These are phyloP conservation scores for Penicillium sp. DNA, from an alignment of 2,329 filamentous ascomycete genomes.

Conservation along the genomic window DNA sequence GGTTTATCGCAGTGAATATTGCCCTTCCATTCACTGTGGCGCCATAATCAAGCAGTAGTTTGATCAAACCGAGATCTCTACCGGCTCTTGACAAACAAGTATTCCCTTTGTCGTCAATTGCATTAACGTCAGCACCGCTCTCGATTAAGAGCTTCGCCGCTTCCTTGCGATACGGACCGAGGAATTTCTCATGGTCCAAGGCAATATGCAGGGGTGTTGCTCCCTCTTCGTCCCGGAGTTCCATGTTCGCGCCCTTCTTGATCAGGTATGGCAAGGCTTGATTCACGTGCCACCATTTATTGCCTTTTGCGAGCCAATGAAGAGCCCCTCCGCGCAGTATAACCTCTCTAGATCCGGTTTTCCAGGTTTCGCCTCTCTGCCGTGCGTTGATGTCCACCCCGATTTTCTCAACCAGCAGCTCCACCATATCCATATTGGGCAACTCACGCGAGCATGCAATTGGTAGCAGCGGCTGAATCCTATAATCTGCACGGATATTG, in stretches of 20 bases:
- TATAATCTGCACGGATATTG: not conserved
- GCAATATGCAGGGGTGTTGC: constrained; percentile 7
- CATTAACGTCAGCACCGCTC: constrained; percentile 8
- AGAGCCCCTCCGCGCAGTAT: not conserved
- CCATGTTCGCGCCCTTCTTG: constrained; percentile 9
- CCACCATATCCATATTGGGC: constrained; percentile 12
- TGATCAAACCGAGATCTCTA: constrained; percentile 2
- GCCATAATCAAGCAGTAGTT: constrained; percentile 4
- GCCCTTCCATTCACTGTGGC: not conserved
- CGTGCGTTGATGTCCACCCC: constrained; percentile 4
- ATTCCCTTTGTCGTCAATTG: not conserved
- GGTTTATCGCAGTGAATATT: constrained; percentile 2
- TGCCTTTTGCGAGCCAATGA: constrained; percentile 6
- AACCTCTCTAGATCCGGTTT: too few relatives aligned
- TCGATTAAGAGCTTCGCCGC: constrained; percentile 2
- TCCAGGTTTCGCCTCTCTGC: not conserved
- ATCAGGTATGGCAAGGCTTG: constrained; percentile 15
- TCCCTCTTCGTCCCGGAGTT: constrained; percentile 5
- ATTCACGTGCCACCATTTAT: constrained; percentile 10
- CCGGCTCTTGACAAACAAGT: constrained; percentile 7
- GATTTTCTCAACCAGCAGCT: constrained; percentile 4
- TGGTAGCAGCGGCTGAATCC: not conserved
- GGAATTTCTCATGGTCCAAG: not conserved
- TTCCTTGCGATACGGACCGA: constrained; percentile 3
- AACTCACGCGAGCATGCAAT: constrained; percentile 3